These are phyloP conservation scores for Parathielavia hyrcaniae DNA, from an alignment of 495 filamentous ascomycete species.

Conservation along the genomic window DNA sequence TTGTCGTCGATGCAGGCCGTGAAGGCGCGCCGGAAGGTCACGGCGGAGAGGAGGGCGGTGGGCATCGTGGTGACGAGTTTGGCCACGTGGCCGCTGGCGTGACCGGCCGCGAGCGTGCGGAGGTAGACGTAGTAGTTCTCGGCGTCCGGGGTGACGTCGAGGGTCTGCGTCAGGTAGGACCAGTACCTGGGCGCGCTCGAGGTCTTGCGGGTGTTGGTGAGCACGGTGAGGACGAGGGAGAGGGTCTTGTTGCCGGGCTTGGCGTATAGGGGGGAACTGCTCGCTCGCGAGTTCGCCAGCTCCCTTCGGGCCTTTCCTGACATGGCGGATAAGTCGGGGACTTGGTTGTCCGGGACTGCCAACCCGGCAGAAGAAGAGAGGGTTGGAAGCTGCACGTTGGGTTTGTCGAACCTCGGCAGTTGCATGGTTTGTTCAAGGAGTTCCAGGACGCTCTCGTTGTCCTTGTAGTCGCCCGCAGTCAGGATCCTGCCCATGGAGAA, in stretches of 20 bases:
- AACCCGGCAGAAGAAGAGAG: background rate
- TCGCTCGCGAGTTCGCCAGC: background rate
- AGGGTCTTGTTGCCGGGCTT: conserved; percentile 61
- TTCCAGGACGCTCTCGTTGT: conserved; percentile 60
- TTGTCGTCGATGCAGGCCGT: conserved; percentile 62
- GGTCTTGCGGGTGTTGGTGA: conserved; percentile 46
- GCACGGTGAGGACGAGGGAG: conserved; percentile 59
- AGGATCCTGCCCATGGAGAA: conserved; percentile 71
- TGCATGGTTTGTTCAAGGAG: conserved; percentile 73
- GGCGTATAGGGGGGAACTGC: conserved; percentile 33
- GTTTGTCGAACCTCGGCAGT: conserved; percentile 48
- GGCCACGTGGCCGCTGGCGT: conserved; percentile 51
- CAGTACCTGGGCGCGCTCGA: conserved; percentile 60
- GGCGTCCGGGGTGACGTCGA: conserved; percentile 59
- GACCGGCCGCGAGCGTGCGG: conserved; percentile 56
- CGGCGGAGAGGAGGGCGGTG: conserved; percentile 33
- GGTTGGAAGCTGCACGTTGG: conserved; percentile 4
- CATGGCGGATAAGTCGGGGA: background rate
- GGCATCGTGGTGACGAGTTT: conserved; percentile 50
- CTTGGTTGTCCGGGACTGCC: background rate
- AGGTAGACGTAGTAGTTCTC: conserved; percentile 62
- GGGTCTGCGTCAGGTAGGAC: conserved; percentile 54
- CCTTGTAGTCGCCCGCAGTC: conserved; percentile 49
- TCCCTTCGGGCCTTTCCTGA: background rate
- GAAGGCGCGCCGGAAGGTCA: conserved; percentile 67